Conservation (phyloP, 345 rosid species). For the Salix udensis region DNA sequence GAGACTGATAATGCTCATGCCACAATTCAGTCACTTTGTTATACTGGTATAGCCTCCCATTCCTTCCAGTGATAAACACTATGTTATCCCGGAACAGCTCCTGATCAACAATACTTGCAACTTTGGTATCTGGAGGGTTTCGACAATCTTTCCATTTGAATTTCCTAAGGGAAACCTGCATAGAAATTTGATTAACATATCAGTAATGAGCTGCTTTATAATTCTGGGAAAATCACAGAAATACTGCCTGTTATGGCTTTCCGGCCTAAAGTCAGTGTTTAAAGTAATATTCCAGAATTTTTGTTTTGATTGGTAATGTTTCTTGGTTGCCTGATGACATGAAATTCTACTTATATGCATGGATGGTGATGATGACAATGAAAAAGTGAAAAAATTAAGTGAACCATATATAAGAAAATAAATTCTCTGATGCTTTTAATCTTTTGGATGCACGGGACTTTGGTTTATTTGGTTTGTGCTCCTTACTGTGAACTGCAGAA, state of each 20-base stretch:
- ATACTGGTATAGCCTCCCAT: conserved; percentile 53
- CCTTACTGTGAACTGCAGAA: conserved; percentile 62
- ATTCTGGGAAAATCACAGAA: background rate
- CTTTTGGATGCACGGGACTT: background rate
- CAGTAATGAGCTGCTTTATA: background rate
- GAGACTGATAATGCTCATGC: conserved; percentile 71
- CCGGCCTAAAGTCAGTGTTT: background rate
- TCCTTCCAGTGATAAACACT: conserved; percentile 45
- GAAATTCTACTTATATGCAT: background rate
- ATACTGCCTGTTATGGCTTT: background rate
- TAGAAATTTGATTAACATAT: conserved; percentile 1
- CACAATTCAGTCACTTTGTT: conserved; percentile 59
- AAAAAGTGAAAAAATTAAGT: background rate
- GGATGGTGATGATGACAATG: background rate
- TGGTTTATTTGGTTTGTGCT: conserved; percentile 10
- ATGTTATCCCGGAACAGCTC: conserved; percentile 55
- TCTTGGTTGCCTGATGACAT: background rate
- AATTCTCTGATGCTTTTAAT: conserved; percentile 1
- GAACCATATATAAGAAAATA: background rate
- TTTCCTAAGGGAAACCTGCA: conserved; percentile 53
- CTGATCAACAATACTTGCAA: conserved; percentile 58
- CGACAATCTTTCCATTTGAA: conserved; percentile 64
- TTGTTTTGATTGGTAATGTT: background rate
- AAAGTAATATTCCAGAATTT: background rate
- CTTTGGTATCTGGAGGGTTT: conserved; percentile 47